Percentiles rank a stretch among this genome's conserved stretches.
These are phyloP conservation scores for Dryas alaskensis DNA, from an alignment of 306 rosid species.

Conservation along the genomic window DNA sequence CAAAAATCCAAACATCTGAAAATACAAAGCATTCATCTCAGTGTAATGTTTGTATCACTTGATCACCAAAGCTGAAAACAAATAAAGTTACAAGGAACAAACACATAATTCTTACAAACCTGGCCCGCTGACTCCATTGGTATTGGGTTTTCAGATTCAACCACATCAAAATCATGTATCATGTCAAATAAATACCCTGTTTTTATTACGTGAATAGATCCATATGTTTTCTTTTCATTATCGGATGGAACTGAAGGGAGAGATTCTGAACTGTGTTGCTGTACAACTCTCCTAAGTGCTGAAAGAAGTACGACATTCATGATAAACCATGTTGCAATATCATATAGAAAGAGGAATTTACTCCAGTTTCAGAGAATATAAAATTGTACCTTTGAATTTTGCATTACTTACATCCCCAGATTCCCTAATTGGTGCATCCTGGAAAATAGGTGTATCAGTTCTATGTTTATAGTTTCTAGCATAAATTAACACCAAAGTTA, in stretches of 20 bases:
- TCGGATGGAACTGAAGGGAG: constrained; percentile 66
- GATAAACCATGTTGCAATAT: constrained; percentile 24
- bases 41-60: not conserved
- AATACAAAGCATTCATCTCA: constrained; percentile 29
- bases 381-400: constrained; percentile 62
- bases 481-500: constrained; percentile 10
- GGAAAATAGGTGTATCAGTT: constrained; percentile 28
- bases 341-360: not conserved
- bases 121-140: constrained; percentile 83
- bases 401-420: constrained; percentile 79
- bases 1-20: constrained; percentile 82
- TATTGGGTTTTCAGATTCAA: constrained; percentile 63
- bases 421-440: constrained; percentile 97
- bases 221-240: constrained; percentile 61
- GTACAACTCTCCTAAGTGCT: constrained; percentile 75
- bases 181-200: constrained; percentile 54
- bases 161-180: constrained; percentile 37
- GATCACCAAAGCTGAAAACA: not conserved
- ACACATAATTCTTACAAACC: constrained; percentile 42
- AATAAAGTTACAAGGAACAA: not conserved
- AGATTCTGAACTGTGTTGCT: constrained; percentile 45
- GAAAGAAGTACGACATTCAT: constrained; percentile 38
- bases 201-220: constrained; percentile 55
- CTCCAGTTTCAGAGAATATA: not conserved
- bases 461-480: constrained; percentile 13